A percentile compares a stretch with the other conserved stretches of the same genome.
These are phyloP conservation scores for Talaromyces sp. DNA, from an alignment of 2,329 filamentous ascomycete species.

Conservation along the genomic window DNA sequence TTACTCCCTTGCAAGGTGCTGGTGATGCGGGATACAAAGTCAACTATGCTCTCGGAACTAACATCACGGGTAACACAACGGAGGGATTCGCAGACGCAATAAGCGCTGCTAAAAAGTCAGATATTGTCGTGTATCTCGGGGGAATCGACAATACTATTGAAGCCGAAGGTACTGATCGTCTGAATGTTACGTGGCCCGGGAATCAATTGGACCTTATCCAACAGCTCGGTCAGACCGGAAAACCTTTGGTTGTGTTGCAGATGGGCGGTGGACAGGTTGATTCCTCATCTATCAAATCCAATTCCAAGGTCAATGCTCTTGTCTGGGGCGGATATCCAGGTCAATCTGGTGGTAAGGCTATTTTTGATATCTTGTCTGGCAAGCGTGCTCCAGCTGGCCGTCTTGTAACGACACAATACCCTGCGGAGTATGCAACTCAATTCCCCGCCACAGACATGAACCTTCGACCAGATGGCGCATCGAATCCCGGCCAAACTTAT, in stretches of 20 bases:
- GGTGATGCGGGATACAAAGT: slow-evolving; percentile 46
- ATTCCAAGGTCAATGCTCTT: slow-evolving; percentile 40
- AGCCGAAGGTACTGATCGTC: slow-evolving; percentile 41
- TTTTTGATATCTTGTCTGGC: slow-evolving; percentile 43
- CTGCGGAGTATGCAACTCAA: slow-evolving; percentile 40
- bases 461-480: slow-evolving; percentile 34
- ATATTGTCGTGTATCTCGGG: slow-evolving; percentile 41
- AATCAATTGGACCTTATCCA: slow-evolving; percentile 42
- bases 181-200: slow-evolving; percentile 41
- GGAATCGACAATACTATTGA: slow-evolving; percentile 44
- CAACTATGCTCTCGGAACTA: slow-evolving; percentile 44
- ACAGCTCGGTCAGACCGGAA: slow-evolving; percentile 35
- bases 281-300: slow-evolving; percentile 37
- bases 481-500: slow-evolving; percentile 45
- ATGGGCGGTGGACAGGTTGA: slow-evolving; percentile 47
- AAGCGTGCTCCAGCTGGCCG: slow-evolving; percentile 42
- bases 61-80: slow-evolving; percentile 29
- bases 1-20: slow-evolving; percentile 53
- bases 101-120: slow-evolving; percentile 33
- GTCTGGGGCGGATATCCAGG: slow-evolving; percentile 47
- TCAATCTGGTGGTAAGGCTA: slow-evolving; percentile 42
- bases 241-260: slow-evolving; percentile 42
- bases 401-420: slow-evolving; percentile 40
- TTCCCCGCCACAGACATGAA: slow-evolving; percentile 43
- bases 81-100: slow-evolving; percentile 34